These are phyloP conservation scores for Auriscalpium orientale DNA, from an alignment of 768 basidiomycete species.

Conservation along the genomic window DNA sequence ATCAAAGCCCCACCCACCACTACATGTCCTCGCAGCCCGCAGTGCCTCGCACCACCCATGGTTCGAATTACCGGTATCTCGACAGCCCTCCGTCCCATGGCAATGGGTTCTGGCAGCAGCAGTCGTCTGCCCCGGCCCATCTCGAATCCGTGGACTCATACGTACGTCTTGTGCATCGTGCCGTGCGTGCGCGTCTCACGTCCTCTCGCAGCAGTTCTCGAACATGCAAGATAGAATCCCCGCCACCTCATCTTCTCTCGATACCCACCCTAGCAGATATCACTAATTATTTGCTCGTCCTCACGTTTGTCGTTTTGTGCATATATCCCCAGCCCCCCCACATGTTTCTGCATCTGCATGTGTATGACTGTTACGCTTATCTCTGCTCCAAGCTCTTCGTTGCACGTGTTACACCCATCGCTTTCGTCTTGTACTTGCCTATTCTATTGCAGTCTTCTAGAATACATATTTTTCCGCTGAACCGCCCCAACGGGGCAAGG, in stretches of 20 bases:
- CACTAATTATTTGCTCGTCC: constrained; percentile 33
- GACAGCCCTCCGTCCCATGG: constrained; percentile 32
- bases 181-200: background rate
- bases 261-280: constrained; percentile 44
- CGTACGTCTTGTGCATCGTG: constrained; percentile 35
- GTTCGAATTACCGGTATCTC: constrained; percentile 25
- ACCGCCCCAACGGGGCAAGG: too few species aligned
- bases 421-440: too few species aligned
- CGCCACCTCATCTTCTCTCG: constrained; percentile 39
- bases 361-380: constrained; percentile 6
- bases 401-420: too few species aligned
- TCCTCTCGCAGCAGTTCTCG: constrained; percentile 25
- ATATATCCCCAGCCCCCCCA: too few species aligned
- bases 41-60: constrained; percentile 33
- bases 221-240: constrained; percentile 40
- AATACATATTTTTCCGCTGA: too few species aligned
- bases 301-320: constrained; percentile 4
- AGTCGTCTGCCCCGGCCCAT: constrained; percentile 41
- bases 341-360: constrained; percentile 10
- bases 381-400: too few species aligned
- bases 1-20: constrained; percentile 31
- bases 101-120: constrained; percentile 35
- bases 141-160: constrained; percentile 55
- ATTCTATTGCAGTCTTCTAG: too few species aligned
- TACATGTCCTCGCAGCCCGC: constrained; percentile 18